A percentile compares a stretch with the other conserved stretches of the same genome.
Conservation (phyloP, 2,329 filamentous ascomycete species). For the Aspergillus flavus region DNA sequence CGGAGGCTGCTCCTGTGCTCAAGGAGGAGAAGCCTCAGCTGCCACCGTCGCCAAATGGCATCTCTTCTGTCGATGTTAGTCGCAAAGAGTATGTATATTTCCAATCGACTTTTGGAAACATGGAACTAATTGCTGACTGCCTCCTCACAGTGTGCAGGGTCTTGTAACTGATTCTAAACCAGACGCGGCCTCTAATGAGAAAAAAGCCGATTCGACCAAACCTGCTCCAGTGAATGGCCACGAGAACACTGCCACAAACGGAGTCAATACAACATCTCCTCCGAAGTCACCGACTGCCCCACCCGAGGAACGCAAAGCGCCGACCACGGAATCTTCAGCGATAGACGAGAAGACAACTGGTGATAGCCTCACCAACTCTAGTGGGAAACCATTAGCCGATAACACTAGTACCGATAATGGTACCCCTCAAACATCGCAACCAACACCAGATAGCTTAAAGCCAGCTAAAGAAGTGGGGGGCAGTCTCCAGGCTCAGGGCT, state of each 20-base stretch:
- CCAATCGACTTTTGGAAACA: neutral
- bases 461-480: conserved; percentile 20
- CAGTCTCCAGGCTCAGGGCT: conserved; percentile 24
- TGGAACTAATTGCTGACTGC: conserved; percentile 20
- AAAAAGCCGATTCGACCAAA: conserved; percentile 21
- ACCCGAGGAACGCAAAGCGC: conserved; percentile 15
- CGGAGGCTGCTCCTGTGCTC: conserved; percentile 39
- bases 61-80: conserved; percentile 30
- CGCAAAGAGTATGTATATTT: conserved; percentile 33
- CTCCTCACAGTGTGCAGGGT: conserved; percentile 25
- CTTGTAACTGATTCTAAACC: conserved; percentile 28
- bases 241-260: conserved; percentile 30
- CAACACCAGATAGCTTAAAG: conserved; percentile 15
- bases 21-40: conserved; percentile 47
- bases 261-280: conserved; percentile 29
- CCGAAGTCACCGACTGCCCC: conserved; percentile 32
- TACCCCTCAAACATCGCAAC: conserved; percentile 10
- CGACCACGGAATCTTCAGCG: conserved; percentile 13
- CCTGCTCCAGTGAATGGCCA: conserved; percentile 35
- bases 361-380: conserved; percentile 1
- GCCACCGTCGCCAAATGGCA: conserved; percentile 38
- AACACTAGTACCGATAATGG: conserved; percentile 2
- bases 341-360: conserved; percentile 10
- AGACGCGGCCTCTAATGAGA: conserved; percentile 19
- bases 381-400: conserved; percentile 8